These are phyloP conservation scores for Trichoderma endophyticum DNA, from an alignment of 2,329 filamentous ascomycete genomes.

Conservation along the genomic window DNA sequence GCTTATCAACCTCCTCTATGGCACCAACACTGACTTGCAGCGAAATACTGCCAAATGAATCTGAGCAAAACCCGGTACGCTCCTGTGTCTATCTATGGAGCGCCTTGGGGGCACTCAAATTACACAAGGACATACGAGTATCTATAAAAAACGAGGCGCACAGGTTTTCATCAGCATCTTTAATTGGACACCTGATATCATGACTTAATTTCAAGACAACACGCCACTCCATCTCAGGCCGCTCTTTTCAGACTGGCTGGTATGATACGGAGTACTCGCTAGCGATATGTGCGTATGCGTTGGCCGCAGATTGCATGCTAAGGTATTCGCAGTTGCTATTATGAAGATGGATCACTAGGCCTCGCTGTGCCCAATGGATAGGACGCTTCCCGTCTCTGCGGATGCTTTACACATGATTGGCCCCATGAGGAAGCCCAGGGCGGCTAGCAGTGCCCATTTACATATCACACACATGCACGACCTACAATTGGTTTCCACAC, in stretches of 20 bases:
- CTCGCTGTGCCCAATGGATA: neutral
- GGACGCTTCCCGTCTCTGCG: neutral
- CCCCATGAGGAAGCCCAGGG: neutral
- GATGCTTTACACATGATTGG: slow-evolving; percentile 3
- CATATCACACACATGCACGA: slow-evolving; percentile 18
- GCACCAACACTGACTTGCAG: neutral
- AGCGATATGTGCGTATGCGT: slow-evolving; percentile 3
- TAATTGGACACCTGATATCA: neutral
- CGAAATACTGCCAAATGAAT: neutral
- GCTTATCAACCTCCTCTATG: neutral
- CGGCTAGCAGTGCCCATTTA: slow-evolving; percentile 14
- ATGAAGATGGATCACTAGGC: neutral
- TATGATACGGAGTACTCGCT: neutral
- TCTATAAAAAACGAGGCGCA: neutral
- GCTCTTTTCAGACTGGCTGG: neutral
- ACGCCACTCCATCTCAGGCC: neutral
- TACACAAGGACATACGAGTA: neutral
- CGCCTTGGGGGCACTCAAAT: neutral
- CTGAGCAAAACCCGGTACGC: neutral
- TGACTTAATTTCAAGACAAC: neutral
- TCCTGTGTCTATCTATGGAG: neutral
- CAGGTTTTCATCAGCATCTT: neutral
- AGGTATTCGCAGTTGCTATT: neutral
- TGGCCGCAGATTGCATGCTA: slow-evolving; percentile 1
- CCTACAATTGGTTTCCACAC: slow-evolving; percentile 17